A percentile compares a stretch with the other conserved stretches of the same genome.
Conservation (phyloP, 1,284 basidiomycete genomes). For the Microbotryum intermedium region DNA sequence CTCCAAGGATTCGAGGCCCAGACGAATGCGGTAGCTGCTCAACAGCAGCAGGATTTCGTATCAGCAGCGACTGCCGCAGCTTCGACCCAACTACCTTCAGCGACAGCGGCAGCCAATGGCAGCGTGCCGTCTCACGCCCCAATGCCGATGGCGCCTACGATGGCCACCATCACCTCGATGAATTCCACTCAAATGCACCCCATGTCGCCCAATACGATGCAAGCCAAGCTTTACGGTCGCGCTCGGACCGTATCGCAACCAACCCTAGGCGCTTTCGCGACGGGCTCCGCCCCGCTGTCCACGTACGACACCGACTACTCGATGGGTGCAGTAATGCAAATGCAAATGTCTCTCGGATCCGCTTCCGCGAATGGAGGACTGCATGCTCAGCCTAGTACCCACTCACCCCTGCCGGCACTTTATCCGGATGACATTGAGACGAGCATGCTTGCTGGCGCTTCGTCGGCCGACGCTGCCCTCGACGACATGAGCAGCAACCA, state of each 20-base stretch:
- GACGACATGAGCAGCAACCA: neutral
- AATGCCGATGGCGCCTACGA: too few relatives aligned
- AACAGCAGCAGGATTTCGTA: neutral
- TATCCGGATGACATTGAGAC: neutral
- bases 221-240: too few relatives aligned
- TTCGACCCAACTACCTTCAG: too few relatives aligned
- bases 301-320: constrained; percentile 2
- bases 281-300: neutral
- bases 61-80: too few relatives aligned
- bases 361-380: too few relatives aligned
- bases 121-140: too few relatives aligned
- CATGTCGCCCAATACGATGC: too few relatives aligned
- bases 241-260: neutral
- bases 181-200: too few relatives aligned
- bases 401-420: too few relatives aligned
- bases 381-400: too few relatives aligned
- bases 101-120: too few relatives aligned
- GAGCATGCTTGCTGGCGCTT: neutral
- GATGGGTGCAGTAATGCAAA: constrained; percentile 10
- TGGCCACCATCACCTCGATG: too few relatives aligned
- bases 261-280: neutral
- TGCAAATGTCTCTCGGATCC: neutral
- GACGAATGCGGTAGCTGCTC: neutral
- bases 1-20: neutral
- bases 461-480: neutral